Conservation (phyloP, 2,329 filamentous ascomycete species). For the Nigrograna mackinnonii region DNA sequence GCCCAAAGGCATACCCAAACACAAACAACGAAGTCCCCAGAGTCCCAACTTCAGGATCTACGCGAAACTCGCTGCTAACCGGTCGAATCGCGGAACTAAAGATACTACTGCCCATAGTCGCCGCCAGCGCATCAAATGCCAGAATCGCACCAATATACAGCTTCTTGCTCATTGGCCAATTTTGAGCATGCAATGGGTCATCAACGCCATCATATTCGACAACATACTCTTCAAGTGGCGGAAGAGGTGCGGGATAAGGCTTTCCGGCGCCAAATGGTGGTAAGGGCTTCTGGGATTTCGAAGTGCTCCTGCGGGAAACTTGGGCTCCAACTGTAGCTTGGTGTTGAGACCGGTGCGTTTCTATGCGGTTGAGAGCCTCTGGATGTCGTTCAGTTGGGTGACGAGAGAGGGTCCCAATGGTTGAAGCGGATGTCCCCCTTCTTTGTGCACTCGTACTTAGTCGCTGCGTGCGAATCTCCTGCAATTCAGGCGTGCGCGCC, state of each 20-base stretch:
- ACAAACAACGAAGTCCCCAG: slow-evolving; percentile 38
- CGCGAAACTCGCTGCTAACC: slow-evolving; percentile 33
- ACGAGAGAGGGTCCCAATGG: slow-evolving; percentile 22
- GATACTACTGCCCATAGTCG: slow-evolving; percentile 64
- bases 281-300: slow-evolving; percentile 54
- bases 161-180: slow-evolving; percentile 84
- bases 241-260: slow-evolving; percentile 70
- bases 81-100: slow-evolving; percentile 41
- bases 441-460: slow-evolving; percentile 6
- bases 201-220: slow-evolving; percentile 82
- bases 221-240: slow-evolving; percentile 75
- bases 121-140: slow-evolving; percentile 72
- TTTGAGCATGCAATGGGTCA: slow-evolving; percentile 85
- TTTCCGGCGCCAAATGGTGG: slow-evolving; percentile 74
- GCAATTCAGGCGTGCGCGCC: slow-evolving; percentile 19
- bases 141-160: slow-evolving; percentile 68
- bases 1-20: slow-evolving; percentile 43
- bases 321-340: slow-evolving; percentile 66
- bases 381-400: slow-evolving; percentile 64
- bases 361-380: slow-evolving; percentile 71
- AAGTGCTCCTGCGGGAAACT: slow-evolving; percentile 31
- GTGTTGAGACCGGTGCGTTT: slow-evolving; percentile 73
- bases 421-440: slow-evolving; percentile 19
- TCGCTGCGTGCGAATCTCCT: slow-evolving; percentile 32
- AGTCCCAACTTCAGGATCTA: slow-evolving; percentile 33